Percentiles rank a stretch among this genome's conserved stretches.
phyloP scores from a whole-genome alignment of 345 rosid species.

The Erodium maritimum region DNA sequence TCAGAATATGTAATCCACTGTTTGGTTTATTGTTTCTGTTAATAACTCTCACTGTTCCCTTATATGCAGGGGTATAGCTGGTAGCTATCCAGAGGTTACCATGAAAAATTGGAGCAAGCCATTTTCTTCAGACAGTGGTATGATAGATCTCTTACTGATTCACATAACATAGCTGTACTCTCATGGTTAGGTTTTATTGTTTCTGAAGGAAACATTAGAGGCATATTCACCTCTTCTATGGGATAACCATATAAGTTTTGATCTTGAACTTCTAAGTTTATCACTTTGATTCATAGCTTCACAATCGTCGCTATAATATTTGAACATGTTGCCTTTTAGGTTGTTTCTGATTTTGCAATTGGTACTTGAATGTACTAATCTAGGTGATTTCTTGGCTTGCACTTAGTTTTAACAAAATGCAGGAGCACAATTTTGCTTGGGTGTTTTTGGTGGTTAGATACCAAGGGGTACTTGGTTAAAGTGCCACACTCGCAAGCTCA shows the following conservation, averaged over 20 bases:
- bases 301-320: too few relatives aligned
- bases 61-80: neutral
- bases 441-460: neutral
- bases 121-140: constrained; percentile 66
- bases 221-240: neutral
- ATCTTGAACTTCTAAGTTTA: neutral
- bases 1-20: neutral
- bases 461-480: neutral
- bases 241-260: neutral
- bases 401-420: neutral
- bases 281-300: neutral
- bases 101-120: constrained; percentile 26
- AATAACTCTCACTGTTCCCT: neutral
- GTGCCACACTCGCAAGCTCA: neutral
- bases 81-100: neutral
- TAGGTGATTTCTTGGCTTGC: neutral
- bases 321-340: neutral
- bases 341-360: neutral
- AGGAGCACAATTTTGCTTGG: neutral
- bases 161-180: neutral
- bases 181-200: neutral
- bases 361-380: neutral
- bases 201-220: neutral
- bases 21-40: too few relatives aligned
- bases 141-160: constrained; percentile 10